Evolutionary conservation across 2,329 filamentous ascomycete genomes (phyloP), one percentile per base, ranked within the genome.

Genomic region (Cadophora luteo-olivacea): DNA sequence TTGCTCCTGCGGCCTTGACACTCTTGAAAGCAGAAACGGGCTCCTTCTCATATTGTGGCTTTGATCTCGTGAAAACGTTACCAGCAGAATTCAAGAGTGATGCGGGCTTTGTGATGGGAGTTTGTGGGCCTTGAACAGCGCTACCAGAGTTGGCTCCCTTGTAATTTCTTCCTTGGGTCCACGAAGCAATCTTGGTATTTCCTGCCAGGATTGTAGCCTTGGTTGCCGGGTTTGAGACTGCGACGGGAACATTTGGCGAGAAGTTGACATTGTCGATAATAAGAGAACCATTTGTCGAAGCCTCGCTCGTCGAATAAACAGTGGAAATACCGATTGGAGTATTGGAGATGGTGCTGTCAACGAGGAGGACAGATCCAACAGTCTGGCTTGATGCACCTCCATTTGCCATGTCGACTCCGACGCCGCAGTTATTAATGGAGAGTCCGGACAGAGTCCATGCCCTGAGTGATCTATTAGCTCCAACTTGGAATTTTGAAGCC

Each of bases 261-360:
- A 97, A 93, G 81, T 97, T 93, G 41, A 97, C 92, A 74, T 97
- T 97, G 81, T 97, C 92, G 12, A 98, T 80, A 73, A 97, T 86
- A 57, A 97, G 86, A 16, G 92, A 93, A 69, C 92, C 93, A 76
- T 94, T 95, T 74, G 92, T 92, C 66, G 85, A 81, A 25, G 88
- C 85, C 67, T 89, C 85, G 66, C 81, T 79, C 6, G 85, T 81
- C 73, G 86, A 85, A 81, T 92, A 97, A 1, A 91, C 87, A 32
- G 93, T 95, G 74, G 87, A 87, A 75, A 97, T 85, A 73, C 92
- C 95, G 65, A 93, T 86, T 1, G 86, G 86, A 0, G 92, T 95
- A 81, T 92, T 91, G 72, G 84, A 86, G 75, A 97, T 88, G 73
- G 85, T 89, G 82, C 91, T 94, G 83, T 98, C 95, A 65, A 94